These are phyloP conservation scores for Fennellomyces sp. DNA, from an alignment of 371 early-diverging fungal genomes.

Conservation along the genomic window DNA sequence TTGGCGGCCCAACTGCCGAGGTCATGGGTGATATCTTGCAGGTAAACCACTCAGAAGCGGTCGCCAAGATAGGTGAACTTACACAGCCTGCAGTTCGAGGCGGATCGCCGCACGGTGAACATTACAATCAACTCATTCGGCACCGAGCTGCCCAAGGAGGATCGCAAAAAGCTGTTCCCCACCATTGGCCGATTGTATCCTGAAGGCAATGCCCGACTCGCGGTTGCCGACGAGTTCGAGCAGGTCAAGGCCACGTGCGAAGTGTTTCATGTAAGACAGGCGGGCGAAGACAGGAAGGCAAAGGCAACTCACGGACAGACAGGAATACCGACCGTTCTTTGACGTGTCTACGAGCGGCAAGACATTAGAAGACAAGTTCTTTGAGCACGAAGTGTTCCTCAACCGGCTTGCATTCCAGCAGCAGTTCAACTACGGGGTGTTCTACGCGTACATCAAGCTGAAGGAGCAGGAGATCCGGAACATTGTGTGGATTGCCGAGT, in stretches of 20 bases:
- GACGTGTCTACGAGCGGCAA: conserved; percentile 52
- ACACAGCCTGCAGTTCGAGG: conserved; percentile 79
- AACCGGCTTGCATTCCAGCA: conserved; percentile 94
- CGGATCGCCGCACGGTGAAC: conserved; percentile 96
- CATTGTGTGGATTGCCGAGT: conserved; percentile 99
- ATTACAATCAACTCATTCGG: conserved; percentile 98
- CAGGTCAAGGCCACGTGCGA: conserved; percentile 90
- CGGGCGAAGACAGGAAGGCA: no score
- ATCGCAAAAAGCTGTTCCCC: conserved; percentile 92
- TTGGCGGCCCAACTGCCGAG: conserved; percentile 92
- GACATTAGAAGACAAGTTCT: conserved; percentile 94
- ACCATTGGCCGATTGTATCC: conserved; percentile 91
- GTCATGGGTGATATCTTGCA: conserved; percentile 92
- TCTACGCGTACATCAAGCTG: conserved; percentile 95
- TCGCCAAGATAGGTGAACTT: neutral
- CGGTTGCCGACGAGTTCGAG: conserved; percentile 90
- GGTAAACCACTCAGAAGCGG: conserved; percentile 42
- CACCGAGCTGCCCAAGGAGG: conserved; percentile 96
- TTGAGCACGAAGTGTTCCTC: conserved; percentile 91
- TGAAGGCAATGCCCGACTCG: conserved; percentile 85
- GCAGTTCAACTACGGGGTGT: conserved; percentile 97
- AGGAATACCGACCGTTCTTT: conserved; percentile 82
- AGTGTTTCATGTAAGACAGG: conserved; percentile 78
- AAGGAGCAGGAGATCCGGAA: conserved; percentile 99
- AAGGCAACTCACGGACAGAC: no score